Base-by-base conservation (phyloP, 1,284 basidiomycete genomes). In the Albatrellus sp. region DNA sequence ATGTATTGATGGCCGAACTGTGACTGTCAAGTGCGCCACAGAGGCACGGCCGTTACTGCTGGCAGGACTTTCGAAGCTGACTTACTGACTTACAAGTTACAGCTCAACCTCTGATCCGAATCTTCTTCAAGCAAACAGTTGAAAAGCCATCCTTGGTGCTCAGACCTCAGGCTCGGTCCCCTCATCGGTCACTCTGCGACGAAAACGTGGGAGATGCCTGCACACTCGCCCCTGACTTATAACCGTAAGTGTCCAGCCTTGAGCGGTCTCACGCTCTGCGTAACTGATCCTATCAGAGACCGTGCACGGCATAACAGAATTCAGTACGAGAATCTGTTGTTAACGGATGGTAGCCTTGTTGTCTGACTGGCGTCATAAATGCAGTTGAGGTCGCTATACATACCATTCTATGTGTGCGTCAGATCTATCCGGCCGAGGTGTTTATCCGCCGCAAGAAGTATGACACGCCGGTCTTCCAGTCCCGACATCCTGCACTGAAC, bases 341-440 rank as follows among this genome's bases (percentile, higher is more conserved):
- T 24, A 24, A 24, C 7, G 24, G 3, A 7, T 7, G 3, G 24
- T 7, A 24, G 14, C 35, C 9, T 40, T 8, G 46, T 40, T 33
- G 44, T 24, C 32, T 20, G 40, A 13, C 20, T 44, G 32, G 37
- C 16, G n/a, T 14, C 13, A 11, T 7, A 7, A 17, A 0, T n/a
- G 4, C 46, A 93, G 90, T 98, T 54, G 93, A 98, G 60, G 86
- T 93, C 19, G 86, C 89, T 1, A 80, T 96, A 47, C 92, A 97
- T 59, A 85, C 83, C 1, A 88, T 98, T 48, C 72, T 98, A 1
- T 94, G 89, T 56, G 77, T 92, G 19, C 81, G 93, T 19, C 80
- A 84, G 50, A 74, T 98, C 40, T 98, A 98, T 55, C 93, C 93
- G 0, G 69, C 80, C 8, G 86, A 89, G 31, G 70, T 94, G 11